Evolutionary conservation across 768 basidiomycete genomes (phyloP), one percentile per base, ranked within the genome.

Genomic region (Xerocomellus dryophilus): DNA sequence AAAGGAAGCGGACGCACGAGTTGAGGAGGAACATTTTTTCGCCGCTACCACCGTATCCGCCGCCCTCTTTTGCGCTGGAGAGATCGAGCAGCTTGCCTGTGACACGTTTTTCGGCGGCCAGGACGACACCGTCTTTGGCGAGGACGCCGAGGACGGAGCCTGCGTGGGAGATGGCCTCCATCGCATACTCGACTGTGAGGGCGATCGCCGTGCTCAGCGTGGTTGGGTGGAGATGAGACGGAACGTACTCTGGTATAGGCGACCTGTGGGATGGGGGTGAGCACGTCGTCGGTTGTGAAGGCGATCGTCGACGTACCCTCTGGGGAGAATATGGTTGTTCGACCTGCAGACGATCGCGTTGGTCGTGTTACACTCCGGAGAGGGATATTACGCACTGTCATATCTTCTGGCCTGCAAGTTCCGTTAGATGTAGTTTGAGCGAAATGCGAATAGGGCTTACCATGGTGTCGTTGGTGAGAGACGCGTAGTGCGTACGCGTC

Each of bases 11-110:
- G 14, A 57, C 85, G 68, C 67, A 90, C 90, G 86, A 84, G 76
- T 98, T 99, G 61, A 98, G 78, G 45, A 97, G 70, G 73, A 91
- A 98, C 73, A 99, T 90, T 83, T 99, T 99, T 82, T 99, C 96
- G 48, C 93, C 93, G 63, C 92, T 95, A 18, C 94, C 97, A 8
- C 95, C 94, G 57, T 93, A 94, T 35, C 90, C 90, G 7, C 65
- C 61, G 45, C 88, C 90, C 38, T 90, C 90, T 69, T 91, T 94
- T 41, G 85, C 81, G 46, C 82, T 81, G 18, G 90, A 88, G 34
- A 97, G 81, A 74, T 98, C 97, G 42, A 99, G 81, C 34, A 98
- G 85, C 74, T 98, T 99, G 41, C 94, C 94, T 0, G 97, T 98
- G 29, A 98, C 94, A 74, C 96, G 97, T 82, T 96, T 96, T 81